Evolutionary conservation across 139 green algal genomes (phyloP).

Genomic region (Tetraselmis chui): DNA sequence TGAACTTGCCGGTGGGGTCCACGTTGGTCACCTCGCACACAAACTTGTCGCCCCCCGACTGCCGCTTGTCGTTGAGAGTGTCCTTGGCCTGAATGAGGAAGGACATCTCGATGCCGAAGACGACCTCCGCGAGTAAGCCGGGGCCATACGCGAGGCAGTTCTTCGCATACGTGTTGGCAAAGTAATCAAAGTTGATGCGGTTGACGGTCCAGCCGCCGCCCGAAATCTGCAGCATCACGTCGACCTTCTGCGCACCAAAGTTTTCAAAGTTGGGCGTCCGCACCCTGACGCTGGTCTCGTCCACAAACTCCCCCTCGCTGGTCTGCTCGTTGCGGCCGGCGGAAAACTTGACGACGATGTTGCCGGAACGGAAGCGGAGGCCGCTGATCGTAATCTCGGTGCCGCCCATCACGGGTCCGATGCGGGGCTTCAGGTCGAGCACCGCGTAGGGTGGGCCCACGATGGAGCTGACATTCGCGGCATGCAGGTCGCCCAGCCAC

Average conservation of each 20-base stretch:
- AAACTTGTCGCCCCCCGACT: constrained; percentile 68
- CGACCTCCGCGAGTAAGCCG: constrained; percentile 47
- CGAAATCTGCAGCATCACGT: constrained; percentile 64
- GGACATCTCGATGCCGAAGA: constrained; percentile 66
- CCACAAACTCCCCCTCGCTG: constrained; percentile 57
- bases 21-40: constrained; percentile 37
- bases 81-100: constrained; percentile 74
- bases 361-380: constrained; percentile 67
- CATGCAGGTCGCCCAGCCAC: constrained; percentile 78
- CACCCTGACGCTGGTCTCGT: constrained; percentile 55
- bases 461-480: constrained; percentile 72
- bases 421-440: constrained; percentile 50
- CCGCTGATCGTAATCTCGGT: constrained; percentile 69
- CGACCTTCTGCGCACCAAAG: constrained; percentile 63
- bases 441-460: constrained; percentile 87
- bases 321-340: constrained; percentile 56
- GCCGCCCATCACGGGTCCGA: constrained; percentile 74
- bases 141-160: constrained; percentile 78
- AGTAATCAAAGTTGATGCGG: constrained; percentile 72
- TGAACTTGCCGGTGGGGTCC: constrained; percentile 50
- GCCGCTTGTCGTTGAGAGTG: constrained; percentile 66
- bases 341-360: constrained; percentile 66
- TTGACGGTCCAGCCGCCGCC: constrained; percentile 84
- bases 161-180: constrained; percentile 73
- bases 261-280: constrained; percentile 75